Conservation (phyloP, 352 stramenopile species). For the Aphanomyces stellatus region DNA sequence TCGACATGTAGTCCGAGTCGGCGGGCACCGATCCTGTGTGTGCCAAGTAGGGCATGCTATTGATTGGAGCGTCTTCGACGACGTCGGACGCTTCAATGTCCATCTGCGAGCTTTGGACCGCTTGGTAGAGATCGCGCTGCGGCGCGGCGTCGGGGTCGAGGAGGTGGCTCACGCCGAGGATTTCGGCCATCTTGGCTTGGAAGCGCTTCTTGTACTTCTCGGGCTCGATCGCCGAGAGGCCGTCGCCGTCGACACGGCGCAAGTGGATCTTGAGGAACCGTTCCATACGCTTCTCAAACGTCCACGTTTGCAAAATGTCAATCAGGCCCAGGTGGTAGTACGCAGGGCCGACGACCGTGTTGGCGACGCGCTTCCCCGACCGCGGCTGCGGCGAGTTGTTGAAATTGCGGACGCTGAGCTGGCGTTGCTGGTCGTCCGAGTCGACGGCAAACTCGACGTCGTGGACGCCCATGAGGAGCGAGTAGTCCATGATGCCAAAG, state of each 20-base stretch:
- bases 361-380: slow-evolving; percentile 76
- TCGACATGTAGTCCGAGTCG: not conserved
- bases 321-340: slow-evolving; percentile 89
- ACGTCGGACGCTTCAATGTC: slow-evolving; percentile 55
- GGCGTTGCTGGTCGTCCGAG: slow-evolving; percentile 22
- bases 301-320: slow-evolving; percentile 89
- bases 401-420: slow-evolving; percentile 21
- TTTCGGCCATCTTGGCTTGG: slow-evolving; percentile 80
- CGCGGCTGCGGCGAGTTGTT: slow-evolving; percentile 57
- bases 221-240: slow-evolving; percentile 74
- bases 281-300: slow-evolving; percentile 78
- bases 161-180: slow-evolving; percentile 70
- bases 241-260: slow-evolving; percentile 65
- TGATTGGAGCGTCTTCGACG: not conserved
- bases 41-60: not conserved
- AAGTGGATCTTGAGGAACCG: slow-evolving; percentile 84
- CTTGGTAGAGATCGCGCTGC: not conserved
- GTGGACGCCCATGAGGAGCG: slow-evolving; percentile 83
- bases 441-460: slow-evolving; percentile 84
- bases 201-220: slow-evolving; percentile 82
- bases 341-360: slow-evolving; percentile 78
- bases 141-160: slow-evolving; percentile 27
- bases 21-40: not conserved
- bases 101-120: slow-evolving; percentile 84
- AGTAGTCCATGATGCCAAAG: slow-evolving; percentile 91